A percentile compares a stretch with the other conserved stretches of the same genome.
phyloP scores from a whole-genome alignment of 1,139 yeast genomes.

The Taphrina communis region DNA sequence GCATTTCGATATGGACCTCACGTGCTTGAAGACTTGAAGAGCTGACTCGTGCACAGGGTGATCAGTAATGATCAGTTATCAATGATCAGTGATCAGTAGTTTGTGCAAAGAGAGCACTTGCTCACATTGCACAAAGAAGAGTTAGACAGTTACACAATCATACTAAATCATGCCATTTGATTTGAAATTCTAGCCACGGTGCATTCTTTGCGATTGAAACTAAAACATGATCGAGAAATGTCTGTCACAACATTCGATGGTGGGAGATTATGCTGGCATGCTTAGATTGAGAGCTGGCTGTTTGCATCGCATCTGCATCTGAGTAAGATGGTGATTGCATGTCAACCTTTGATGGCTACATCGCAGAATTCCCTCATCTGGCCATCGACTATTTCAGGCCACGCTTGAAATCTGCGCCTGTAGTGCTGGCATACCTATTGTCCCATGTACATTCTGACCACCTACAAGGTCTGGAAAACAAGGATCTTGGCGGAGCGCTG shows the following conservation, averaged over 20 bases:
- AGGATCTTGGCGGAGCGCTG: conserved; percentile 53
- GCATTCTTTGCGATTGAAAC: too few relatives aligned
- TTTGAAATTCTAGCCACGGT: too few relatives aligned
- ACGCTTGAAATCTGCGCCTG: conserved; percentile 47
- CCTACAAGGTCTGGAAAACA: conserved; percentile 57
- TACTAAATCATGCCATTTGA: too few relatives aligned
- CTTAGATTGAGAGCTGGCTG: too few relatives aligned
- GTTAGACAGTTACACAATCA: too few relatives aligned
- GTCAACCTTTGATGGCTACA: conserved; percentile 38
- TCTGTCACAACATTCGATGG: too few relatives aligned
- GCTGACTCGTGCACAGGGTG: not conserved
- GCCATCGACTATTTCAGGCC: conserved; percentile 56
- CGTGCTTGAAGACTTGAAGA: too few relatives aligned
- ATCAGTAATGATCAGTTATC: not conserved
- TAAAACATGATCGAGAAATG: too few relatives aligned
- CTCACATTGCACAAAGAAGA: too few relatives aligned
- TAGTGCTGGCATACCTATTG: conserved; percentile 54
- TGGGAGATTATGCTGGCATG: too few relatives aligned
- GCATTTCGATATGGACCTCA: too few relatives aligned
- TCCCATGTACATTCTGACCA: conserved; percentile 69
- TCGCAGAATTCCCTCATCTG: conserved; percentile 34
- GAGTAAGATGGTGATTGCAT: conserved; percentile 11
- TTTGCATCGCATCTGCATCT: too few relatives aligned
- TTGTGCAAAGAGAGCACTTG: not conserved
- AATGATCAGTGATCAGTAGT: not conserved